Conservation (phyloP, 805 yeast genomes). For the Wickerhamomyces chambardii region DNA sequence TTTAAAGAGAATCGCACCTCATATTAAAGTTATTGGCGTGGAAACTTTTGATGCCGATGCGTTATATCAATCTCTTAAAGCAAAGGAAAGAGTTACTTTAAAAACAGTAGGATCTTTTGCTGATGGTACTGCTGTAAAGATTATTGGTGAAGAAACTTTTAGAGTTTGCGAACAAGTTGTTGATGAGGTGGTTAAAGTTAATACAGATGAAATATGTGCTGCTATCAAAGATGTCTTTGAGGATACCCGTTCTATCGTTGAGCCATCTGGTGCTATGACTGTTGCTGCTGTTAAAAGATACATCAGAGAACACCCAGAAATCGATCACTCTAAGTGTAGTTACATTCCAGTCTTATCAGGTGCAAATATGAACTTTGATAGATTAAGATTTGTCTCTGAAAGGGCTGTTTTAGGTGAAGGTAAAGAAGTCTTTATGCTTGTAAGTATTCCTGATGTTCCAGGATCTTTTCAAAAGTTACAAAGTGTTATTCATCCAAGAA, state of each 20-base stretch:
- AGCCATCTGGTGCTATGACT: slow-evolving; percentile 95
- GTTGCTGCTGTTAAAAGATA: slow-evolving; percentile 93
- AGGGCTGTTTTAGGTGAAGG: slow-evolving; percentile 99
- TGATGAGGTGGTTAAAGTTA: slow-evolving; percentile 82
- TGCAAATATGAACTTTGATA: slow-evolving; percentile 97
- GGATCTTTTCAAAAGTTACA: slow-evolving; percentile 83
- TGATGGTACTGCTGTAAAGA: slow-evolving; percentile 95
- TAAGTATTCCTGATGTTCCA: slow-evolving; percentile 86
- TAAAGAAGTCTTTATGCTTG: slow-evolving; percentile 85
- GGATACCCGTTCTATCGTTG: slow-evolving; percentile 89
- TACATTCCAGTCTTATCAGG: slow-evolving; percentile 88
- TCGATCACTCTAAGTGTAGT: slow-evolving; percentile 59
- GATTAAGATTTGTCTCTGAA: slow-evolving; percentile 92
- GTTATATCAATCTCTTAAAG: slow-evolving; percentile 60
- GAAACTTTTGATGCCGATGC: slow-evolving; percentile 96
- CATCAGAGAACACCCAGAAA: slow-evolving; percentile 56
- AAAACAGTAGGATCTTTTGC: slow-evolving; percentile 91
- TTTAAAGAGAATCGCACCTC: slow-evolving; percentile 94
- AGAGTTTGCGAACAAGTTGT: slow-evolving; percentile 67
- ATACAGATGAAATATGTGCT: slow-evolving; percentile 93
- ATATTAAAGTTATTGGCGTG: slow-evolving; percentile 89
- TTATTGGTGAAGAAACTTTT: slow-evolving; percentile 88
- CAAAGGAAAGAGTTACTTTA: slow-evolving; percentile 45
- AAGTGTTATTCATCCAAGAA: slow-evolving; percentile 72
- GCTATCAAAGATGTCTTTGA: slow-evolving; percentile 95